These are phyloP conservation scores for Fusarium coicis DNA, from an alignment of 2,329 filamentous ascomycete genomes.

Conservation along the genomic window DNA sequence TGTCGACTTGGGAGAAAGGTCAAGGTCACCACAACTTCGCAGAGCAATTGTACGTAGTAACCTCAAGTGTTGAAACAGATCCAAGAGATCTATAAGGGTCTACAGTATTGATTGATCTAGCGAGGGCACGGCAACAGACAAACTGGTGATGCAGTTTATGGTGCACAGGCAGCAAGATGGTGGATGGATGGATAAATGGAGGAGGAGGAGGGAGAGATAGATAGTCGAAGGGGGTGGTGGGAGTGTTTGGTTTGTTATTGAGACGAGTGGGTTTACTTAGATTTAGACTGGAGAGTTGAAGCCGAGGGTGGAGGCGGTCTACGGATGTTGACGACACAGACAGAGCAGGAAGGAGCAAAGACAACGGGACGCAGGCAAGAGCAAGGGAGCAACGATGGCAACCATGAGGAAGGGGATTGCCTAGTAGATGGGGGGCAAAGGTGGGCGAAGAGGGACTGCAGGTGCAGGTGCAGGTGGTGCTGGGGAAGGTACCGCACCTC, in stretches of 20 bases:
- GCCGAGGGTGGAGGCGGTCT: slow-evolving; percentile 44
- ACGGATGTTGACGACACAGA: slow-evolving; percentile 39
- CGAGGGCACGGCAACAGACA: slow-evolving; percentile 11
- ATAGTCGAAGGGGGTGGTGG: slow-evolving; percentile 27
- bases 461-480: slow-evolving; percentile 23
- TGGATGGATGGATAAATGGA: not conserved
- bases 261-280: slow-evolving; percentile 24
- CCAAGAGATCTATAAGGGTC: slow-evolving; percentile 27
- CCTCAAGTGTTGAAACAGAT: slow-evolving; percentile 28
- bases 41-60: slow-evolving; percentile 31
- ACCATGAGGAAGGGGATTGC: slow-evolving; percentile 32
- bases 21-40: slow-evolving; percentile 28
- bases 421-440: slow-evolving; percentile 31
- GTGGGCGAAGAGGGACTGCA: slow-evolving; percentile 33
- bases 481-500: slow-evolving; percentile 27
- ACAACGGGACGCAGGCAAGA: slow-evolving; percentile 18
- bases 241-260: slow-evolving; percentile 42
- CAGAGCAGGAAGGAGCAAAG: slow-evolving; percentile 19
- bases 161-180: not conserved
- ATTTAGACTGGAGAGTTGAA: slow-evolving; percentile 31
- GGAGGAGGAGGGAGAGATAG: slow-evolving; percentile 21
- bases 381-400: slow-evolving; percentile 38
- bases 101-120: slow-evolving; percentile 31
- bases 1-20: slow-evolving; percentile 32
- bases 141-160: slow-evolving; percentile 14